Evolutionary conservation across 2,329 filamentous ascomycete species (phyloP), one percentile per base, ranked within the genome.

Genomic region (Fusarium verrucosum): DNA sequence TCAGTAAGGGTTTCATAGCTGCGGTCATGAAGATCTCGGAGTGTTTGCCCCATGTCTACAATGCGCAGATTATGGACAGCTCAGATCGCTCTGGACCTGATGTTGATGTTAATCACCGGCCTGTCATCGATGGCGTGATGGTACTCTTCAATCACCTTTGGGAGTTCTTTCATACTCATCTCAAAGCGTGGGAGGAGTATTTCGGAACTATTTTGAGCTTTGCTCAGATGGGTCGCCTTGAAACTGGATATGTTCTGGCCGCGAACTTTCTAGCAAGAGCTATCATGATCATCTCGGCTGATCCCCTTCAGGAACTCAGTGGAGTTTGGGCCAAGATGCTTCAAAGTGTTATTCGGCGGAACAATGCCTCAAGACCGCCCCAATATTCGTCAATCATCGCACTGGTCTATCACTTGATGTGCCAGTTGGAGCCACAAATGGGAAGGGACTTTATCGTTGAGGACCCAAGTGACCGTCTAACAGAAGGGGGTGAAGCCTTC

Each of bases 141-240:
- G 68, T 71, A 17, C 77, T 86, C 20, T 80, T 92, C 45, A 78
- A 81, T 26, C 74, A 81, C 20, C 74, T 92, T 5, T 92, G 87
- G 85, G 78, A 83, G 4, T 79, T 77, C n/a, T 87, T 92, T 54
- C 87, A 91, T 58, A 75, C 79, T 4, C 80, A 83, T 41, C 78
- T 87, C 25, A 85, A 88, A 54, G 85, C 90, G 4, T 95, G 92
- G 92, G 85, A 88, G 37, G 91, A 94, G 70, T 89, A 89, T 56
- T 94, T 94, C 72, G 84, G 85, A 13, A 82, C 90, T n/a, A 80
- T 94, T 61, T 72, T 84, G n/a, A 79, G 79, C n/a, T 89, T 94
- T 71, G 86, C 87, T 14, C 81, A 79, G 41, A 76, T 92, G 51
- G 89, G 90, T 1, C 76, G 80, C 4, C 74, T 81, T 7, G 88